phyloP scores from a whole-genome alignment of 2,329 filamentous ascomycete genomes.

The Periconia sp. region DNA sequence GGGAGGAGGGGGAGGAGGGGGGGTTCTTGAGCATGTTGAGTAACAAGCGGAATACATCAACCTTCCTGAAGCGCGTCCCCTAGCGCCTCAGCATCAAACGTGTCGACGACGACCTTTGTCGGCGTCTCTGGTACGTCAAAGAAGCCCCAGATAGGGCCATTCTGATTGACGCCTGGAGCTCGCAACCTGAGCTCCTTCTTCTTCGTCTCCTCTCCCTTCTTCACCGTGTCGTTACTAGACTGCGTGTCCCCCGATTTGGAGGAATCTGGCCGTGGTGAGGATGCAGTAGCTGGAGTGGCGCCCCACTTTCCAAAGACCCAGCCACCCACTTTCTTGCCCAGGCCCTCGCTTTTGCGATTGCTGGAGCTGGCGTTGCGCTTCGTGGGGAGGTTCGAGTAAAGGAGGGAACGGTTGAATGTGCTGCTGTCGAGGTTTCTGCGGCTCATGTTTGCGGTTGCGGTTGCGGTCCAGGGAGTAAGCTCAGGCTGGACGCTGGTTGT shows the following conservation, averaged over 20 bases:
- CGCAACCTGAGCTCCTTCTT: slow-evolving; percentile 26
- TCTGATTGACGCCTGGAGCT: slow-evolving; percentile 46
- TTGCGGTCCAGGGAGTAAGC: slow-evolving; percentile 53
- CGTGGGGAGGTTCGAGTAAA: slow-evolving; percentile 37
- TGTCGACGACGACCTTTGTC: slow-evolving; percentile 39
- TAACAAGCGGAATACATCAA: no score
- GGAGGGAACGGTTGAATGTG: slow-evolving; percentile 61
- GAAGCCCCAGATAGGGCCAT: slow-evolving; percentile 47
- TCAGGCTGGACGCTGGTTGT: slow-evolving; percentile 49
- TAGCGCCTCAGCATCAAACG: slow-evolving; percentile 47
- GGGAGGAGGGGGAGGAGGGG: neutral
- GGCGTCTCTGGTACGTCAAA: slow-evolving; percentile 42
- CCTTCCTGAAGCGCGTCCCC: slow-evolving; percentile 42
- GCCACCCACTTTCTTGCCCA: slow-evolving; percentile 65
- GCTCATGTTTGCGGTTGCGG: slow-evolving; percentile 58
- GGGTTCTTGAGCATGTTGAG: neutral
- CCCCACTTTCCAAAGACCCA: slow-evolving; percentile 72
- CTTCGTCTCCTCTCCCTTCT: slow-evolving; percentile 19
- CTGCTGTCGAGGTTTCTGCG: slow-evolving; percentile 57
- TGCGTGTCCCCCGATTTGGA: slow-evolving; percentile 29
- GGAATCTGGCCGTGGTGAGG: slow-evolving; percentile 23
- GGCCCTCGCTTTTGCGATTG: slow-evolving; percentile 36
- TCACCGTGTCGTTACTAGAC: slow-evolving; percentile 10
- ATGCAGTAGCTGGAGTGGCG: slow-evolving; percentile 52
- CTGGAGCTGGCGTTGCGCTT: slow-evolving; percentile 30